phyloP scores from a whole-genome alignment of 768 basidiomycete genomes.

The Mrakia frigida region DNA sequence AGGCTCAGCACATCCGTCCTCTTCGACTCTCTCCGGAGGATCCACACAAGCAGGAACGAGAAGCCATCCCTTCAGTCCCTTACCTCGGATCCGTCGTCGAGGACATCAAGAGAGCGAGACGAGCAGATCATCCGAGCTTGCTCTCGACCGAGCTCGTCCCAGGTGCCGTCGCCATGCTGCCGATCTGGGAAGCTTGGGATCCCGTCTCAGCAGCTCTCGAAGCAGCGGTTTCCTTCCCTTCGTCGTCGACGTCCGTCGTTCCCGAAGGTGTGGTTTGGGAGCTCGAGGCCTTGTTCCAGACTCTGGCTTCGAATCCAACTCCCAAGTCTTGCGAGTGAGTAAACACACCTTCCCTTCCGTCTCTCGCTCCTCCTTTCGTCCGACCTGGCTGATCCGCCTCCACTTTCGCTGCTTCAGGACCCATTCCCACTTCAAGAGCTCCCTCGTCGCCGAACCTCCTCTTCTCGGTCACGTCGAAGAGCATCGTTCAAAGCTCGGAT shows the following conservation, averaged over 20 bases:
- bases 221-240: background rate
- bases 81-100: conserved; percentile 20
- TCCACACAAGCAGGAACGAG: background rate
- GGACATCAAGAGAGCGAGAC: conserved; percentile 10
- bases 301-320: background rate
- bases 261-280: background rate
- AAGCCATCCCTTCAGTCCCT: conserved; percentile 7
- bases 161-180: background rate
- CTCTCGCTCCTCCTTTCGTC: background rate
- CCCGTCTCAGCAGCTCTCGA: background rate
- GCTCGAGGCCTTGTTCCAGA: conserved; percentile 2
- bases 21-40: background rate
- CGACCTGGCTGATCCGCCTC: background rate
- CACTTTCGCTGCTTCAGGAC: conserved; percentile 24
- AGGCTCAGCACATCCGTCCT: background rate
- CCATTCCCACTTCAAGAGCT: conserved; percentile 62
- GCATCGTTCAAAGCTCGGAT: conserved; percentile 47
- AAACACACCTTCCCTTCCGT: background rate
- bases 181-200: conserved; percentile 15
- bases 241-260: background rate
- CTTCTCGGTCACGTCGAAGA: conserved; percentile 67
- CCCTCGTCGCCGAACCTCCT: conserved; percentile 50
- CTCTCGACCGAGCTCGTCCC: background rate
- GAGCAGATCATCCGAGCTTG: conserved; percentile 15
- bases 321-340: conserved; percentile 4